phyloP scores from a whole-genome alignment of 2,329 filamentous ascomycete genomes.

The Colletotrichum chrysophilum region DNA sequence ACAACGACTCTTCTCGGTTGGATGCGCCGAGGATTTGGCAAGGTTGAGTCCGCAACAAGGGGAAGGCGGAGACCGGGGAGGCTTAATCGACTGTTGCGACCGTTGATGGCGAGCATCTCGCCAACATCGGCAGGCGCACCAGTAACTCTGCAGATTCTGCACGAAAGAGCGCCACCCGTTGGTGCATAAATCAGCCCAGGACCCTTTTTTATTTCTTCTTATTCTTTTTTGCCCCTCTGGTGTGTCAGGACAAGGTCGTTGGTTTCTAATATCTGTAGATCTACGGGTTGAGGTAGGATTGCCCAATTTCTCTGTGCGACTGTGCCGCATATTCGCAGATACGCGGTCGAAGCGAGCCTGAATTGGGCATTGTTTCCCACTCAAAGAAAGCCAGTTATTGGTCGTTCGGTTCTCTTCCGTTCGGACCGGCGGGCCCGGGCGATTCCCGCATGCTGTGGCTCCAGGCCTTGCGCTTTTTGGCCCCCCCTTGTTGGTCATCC shows the following conservation, averaged over 20 bases:
- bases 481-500: neutral
- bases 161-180: neutral
- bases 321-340: slow-evolving; percentile 1
- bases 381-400: neutral
- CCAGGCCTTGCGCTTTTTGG: neutral
- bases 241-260: neutral
- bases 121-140: neutral
- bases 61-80: neutral
- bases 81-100: neutral
- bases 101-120: neutral
- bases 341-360: neutral
- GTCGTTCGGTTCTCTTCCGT: neutral
- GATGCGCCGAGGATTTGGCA: neutral
- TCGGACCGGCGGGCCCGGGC: neutral
- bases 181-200: slow-evolving; percentile 13
- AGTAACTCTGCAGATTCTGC: neutral
- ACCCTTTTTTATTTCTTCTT: slow-evolving; percentile 6
- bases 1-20: neutral
- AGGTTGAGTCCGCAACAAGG: neutral
- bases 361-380: neutral
- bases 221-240: neutral
- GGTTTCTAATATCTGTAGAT: neutral
- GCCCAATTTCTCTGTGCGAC: neutral
- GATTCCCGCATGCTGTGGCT: neutral
- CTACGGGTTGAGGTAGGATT: neutral